Base-by-base conservation (phyloP, 2,329 filamentous ascomycete species). In the Didymella pomorum region DNA sequence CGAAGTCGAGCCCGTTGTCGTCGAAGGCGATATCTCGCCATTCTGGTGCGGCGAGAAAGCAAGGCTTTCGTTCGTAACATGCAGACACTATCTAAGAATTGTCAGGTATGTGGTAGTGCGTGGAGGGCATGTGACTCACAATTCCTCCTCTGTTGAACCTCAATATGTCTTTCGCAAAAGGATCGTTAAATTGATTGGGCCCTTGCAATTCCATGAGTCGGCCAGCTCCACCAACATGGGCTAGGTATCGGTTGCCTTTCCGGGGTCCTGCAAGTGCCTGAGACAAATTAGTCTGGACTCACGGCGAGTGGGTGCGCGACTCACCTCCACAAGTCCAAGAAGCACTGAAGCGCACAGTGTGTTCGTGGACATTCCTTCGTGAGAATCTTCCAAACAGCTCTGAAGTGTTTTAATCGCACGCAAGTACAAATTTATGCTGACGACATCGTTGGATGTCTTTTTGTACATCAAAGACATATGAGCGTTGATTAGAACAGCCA, bases 21-120 rank as follows among this genome's bases (percentile, higher is more conserved):
- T 75, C 72, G 52, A 76, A 76, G 16, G 72, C 74, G 18, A 76
- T 62, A 14, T 70, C 62, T 43, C 61, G 63, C 74, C 73, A 76
- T 48, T 69, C 69, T 2, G 67, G 69, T 25, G 58, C 56, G 12
- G 65, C 61, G 10, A 76, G 70, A 44, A 76, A 74, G 45, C 72
- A 74, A 14, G 65, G 62, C 48, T 69, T 70, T 9, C 70, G 59
- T 51, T 70, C 61, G 48, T 73, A 76, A 39, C 74, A 69, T 12
- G 70, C 70, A 4, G 68, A 71, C 4, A 75, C 71, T 25, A 75
- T 74, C 72, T 75, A 14, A 0, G 12, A 2, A 20, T 1, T 25
- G n/a, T 62, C 44, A 64, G 47, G 16, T 31, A 48, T 16, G 37
- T 16, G 7, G 5, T 14, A 21, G 23, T 14, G 18, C 11, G n/a